Evolutionary conservation across 129 eudicot species (phyloP), one percentile per base, ranked within the genome.

Genomic region (Rutidosis leptorrhynchoides): DNA sequence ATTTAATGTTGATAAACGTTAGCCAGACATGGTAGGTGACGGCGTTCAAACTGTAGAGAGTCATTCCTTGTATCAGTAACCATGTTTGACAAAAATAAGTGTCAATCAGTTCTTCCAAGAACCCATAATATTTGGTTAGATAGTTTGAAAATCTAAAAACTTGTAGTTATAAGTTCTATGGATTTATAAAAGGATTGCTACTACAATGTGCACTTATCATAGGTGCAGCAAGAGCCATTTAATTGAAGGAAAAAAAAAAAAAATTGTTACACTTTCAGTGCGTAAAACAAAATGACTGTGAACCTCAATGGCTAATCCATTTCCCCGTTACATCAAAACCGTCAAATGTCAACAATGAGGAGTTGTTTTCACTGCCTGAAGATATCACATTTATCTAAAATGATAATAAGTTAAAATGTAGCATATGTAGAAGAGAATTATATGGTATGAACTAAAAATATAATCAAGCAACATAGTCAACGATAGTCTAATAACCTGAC

Each of bases 301-400:
- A 59, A 94, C 99, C 99, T 94, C 99, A 32, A 84, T 87, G 21
- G 95, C 95, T 83, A 94, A 81, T 82, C 99, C 78, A 57, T 67
- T 82, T 62, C 99, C 99, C n/a, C 96, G 86, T 94, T 48, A 94
- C 86, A 81, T 94, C 99, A 56, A 94, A 87, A 20, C 99, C 99
- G 67, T 94, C 90, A 75, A 94, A 84, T 67, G 99, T 94, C 86
- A 89, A 71, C 65, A 80, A 71, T 72, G 93, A 68, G 67, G 84
- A 75, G 75, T 94, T 94, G 62, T 86, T 71, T 76, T 84, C 78
- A 77, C 96, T 86, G 72, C 97, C 99, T 94, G 95, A 56, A 79
- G 32, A 56, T 25, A 62, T 19, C 58, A 68, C 60, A 78, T 32
- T 40, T 14, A 58, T 61, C 35, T 49, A 76, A 56, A 62, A 7